phyloP scores from a whole-genome alignment of 768 basidiomycete species.

The Crucibulum laeve region DNA sequence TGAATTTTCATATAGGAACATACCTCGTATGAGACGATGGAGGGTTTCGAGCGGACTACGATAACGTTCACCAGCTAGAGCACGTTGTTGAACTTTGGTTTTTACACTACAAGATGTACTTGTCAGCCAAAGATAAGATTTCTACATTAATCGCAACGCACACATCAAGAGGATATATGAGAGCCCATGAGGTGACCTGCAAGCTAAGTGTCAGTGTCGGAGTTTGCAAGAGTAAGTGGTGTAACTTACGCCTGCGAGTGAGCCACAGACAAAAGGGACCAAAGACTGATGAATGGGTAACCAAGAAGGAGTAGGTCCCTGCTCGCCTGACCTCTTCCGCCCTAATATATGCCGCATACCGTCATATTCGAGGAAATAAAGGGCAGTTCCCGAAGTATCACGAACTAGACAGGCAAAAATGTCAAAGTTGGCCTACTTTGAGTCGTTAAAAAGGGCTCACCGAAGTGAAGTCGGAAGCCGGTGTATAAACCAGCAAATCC shows the following conservation, averaged over 20 bases:
- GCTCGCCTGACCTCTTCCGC: constrained; percentile 70
- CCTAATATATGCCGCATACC: constrained; percentile 86
- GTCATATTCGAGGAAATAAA: constrained; percentile 95
- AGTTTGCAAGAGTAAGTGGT: constrained; percentile 29
- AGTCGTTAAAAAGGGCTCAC: constrained; percentile 32
- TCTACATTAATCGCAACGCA: constrained; percentile 28
- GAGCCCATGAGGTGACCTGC: constrained; percentile 74
- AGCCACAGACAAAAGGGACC: constrained; percentile 90
- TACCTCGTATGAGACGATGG: constrained; percentile 77
- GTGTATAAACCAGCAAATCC: constrained; percentile 72
- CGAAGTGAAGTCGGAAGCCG: constrained; percentile 83
- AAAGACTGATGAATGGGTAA: constrained; percentile 74
- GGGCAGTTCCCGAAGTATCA: constrained; percentile 83
- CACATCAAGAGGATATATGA: constrained; percentile 96
- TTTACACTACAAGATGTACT: constrained; percentile 54
- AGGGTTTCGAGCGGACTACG: constrained; percentile 74
- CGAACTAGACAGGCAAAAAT: constrained; percentile 48
- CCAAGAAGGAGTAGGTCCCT: constrained; percentile 81
- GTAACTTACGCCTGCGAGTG: constrained; percentile 70
- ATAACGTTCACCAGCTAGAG: constrained; percentile 73
- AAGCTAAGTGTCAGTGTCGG: constrained; percentile 17
- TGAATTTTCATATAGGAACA: constrained; percentile 4
- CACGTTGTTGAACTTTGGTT: constrained; percentile 94
- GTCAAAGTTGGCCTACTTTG: constrained; percentile 1
- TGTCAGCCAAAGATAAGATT: background rate